Evolutionary conservation across 441 rosid species (phyloP).

Genomic region (Erodium texanum): DNA sequence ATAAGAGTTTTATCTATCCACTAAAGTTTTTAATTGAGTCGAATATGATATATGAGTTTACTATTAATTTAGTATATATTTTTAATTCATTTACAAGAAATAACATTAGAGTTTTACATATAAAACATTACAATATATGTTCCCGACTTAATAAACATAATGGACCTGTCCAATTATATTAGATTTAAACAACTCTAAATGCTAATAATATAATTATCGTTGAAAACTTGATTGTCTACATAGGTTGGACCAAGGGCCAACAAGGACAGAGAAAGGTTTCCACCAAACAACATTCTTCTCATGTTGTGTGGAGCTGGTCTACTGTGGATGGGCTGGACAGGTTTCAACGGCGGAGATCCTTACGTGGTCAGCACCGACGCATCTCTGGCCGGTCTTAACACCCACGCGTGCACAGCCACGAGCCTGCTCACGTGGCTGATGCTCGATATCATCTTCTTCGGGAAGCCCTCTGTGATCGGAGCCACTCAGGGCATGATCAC

Average conservation of each 20-base stretch:
- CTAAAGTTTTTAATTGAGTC: too few relatives aligned
- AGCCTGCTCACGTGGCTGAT: conserved; percentile 46
- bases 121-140: too few relatives aligned
- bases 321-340: conserved; percentile 65
- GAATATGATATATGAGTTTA: too few relatives aligned
- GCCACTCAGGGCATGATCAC: conserved; percentile 24
- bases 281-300: conserved; percentile 48
- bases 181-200: too few relatives aligned
- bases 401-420: conserved; percentile 45
- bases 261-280: conserved; percentile 40
- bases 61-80: too few relatives aligned
- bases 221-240: too few relatives aligned
- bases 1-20: too few relatives aligned
- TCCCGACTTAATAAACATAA: too few relatives aligned
- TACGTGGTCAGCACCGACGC: conserved; percentile 26
- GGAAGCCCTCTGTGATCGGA: conserved; percentile 43
- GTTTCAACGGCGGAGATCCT: conserved; percentile 62
- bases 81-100: too few relatives aligned
- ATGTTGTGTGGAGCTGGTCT: conserved; percentile 58
- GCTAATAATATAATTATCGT: too few relatives aligned
- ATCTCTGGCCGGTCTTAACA: conserved; percentile 43
- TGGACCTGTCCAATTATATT: too few relatives aligned
- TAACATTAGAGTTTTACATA: too few relatives aligned
- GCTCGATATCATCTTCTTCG: conserved; percentile 27
- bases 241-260: conserved; percentile 54